Percentiles rank a stretch among this genome's conserved stretches.
Evolutionary conservation across 768 basidiomycete species (phyloP).

Genomic region (Boletus rex-veris): DNA sequence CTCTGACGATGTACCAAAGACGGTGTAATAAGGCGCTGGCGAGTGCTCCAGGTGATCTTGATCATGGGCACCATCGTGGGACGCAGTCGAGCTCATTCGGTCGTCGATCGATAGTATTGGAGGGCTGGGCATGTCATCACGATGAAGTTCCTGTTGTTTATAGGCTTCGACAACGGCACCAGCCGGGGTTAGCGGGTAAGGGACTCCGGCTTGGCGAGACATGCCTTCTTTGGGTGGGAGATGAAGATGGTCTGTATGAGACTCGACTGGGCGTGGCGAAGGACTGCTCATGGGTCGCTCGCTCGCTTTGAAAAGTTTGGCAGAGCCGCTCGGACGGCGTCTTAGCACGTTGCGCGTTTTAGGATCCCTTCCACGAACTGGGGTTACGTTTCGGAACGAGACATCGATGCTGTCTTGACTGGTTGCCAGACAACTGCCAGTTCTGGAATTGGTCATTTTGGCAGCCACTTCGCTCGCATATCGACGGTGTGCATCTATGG

Average conservation of each 20-base stretch:
- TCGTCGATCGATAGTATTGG: slow-evolving; percentile 28
- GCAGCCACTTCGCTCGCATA: slow-evolving; percentile 14
- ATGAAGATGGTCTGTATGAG: not conserved
- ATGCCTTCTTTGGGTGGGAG: not conserved
- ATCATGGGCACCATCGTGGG: slow-evolving; percentile 7
- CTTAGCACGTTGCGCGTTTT: slow-evolving; percentile 32
- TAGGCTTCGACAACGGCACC: slow-evolving; percentile 46
- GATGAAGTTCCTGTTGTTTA: slow-evolving; percentile 39
- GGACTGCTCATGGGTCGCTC: slow-evolving; percentile 12
- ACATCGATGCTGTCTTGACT: slow-evolving; percentile 16
- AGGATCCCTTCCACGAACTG: slow-evolving; percentile 6
- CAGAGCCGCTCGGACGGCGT: slow-evolving; percentile 29
- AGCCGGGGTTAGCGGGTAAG: slow-evolving; percentile 40
- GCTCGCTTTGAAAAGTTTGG: slow-evolving; percentile 17
- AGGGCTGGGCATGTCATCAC: slow-evolving; percentile 6
- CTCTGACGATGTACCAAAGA: slow-evolving; percentile 47
- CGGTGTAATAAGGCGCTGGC: slow-evolving; percentile 51
- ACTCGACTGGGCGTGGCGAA: not conserved
- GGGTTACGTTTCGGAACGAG: slow-evolving; percentile 1
- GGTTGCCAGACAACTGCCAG: not conserved
- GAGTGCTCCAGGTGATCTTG: slow-evolving; percentile 15
- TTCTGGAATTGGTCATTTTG: slow-evolving; percentile 1
- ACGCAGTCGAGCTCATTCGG: slow-evolving; percentile 11
- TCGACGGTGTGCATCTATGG: slow-evolving; percentile 19
- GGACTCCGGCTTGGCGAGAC: not conserved